Base-by-base conservation (phyloP, 306 rosid genomes). In the Vachellia collinsii region DNA sequence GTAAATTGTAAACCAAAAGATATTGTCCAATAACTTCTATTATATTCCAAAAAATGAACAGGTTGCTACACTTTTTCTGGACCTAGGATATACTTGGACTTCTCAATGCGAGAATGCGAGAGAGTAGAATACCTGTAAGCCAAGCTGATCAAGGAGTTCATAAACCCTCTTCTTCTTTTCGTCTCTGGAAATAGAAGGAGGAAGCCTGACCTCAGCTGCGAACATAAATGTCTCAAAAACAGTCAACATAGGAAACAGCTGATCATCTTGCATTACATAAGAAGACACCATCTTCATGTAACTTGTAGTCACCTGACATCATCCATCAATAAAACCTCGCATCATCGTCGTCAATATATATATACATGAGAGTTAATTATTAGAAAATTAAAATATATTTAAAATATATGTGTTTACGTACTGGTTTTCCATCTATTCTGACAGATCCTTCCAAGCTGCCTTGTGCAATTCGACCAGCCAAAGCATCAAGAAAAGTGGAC, bases 241-340 rank as follows among this genome's bases (percentile, higher is more conserved):
- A 16, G 98, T 85, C 86, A 94, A 77, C 98, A 87, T 90, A 7
- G 97, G 97, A 72, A 94, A 94, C 65, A 94, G 87, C 80, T 92
- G 97, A 56, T 94, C 94, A 75, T 91, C 97, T 87, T 94, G 98
- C 98, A 94, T 94, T 83, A 92, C 97, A 74, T 94, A 94, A 25
- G 98, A 92, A 11, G 98, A 94, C 23, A 92, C 89, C 94, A 80
- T 89, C 87, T 92, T 94, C 97, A 91, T 92, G 86, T 92, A 94
- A 86, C 97, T 91, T 78, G 94, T 81, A 0, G 90, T 90, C 34
- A 92, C 97, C 98, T 93, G 87, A 69, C 75, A 59, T 17, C 9
- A 58, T 53, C 4, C 7, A 23, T 76, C 4, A 6, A 59, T 34
- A 23, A 25, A 61, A 61, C 17, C 19, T 61, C 17, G 6, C 39